Conservation (phyloP, 345 rosid species). For the Gossypium ekmanianum region DNA sequence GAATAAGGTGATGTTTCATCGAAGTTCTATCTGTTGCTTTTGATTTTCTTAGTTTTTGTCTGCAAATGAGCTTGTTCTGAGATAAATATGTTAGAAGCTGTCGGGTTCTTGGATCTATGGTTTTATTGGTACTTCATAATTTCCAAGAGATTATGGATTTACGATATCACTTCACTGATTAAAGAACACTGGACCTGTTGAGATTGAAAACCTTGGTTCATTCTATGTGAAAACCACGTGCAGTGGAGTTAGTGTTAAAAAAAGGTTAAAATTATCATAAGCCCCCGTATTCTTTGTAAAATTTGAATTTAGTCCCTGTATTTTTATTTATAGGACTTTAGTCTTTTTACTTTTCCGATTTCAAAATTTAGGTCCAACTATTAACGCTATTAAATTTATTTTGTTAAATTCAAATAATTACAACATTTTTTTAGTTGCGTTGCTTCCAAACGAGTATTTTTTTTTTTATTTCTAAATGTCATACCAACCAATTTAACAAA, state of each 20-base stretch:
- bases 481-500: too few relatives aligned
- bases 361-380: too few relatives aligned
- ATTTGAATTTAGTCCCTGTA: too few relatives aligned
- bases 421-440: too few relatives aligned
- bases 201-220: neutral
- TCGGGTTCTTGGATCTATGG: neutral
- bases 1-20: neutral
- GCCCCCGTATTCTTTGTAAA: too few relatives aligned
- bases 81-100: neutral
- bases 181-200: neutral
- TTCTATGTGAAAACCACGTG: neutral
- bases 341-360: too few relatives aligned
- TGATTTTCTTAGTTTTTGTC: neutral
- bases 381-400: too few relatives aligned
- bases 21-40: neutral
- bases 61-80: neutral
- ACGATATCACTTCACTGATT: neutral
- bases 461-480: too few relatives aligned
- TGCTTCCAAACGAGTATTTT: too few relatives aligned
- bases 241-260: neutral
- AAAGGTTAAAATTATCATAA: too few relatives aligned
- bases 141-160: neutral
- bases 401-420: too few relatives aligned
- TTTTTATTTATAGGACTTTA: too few relatives aligned
- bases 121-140: neutral